Base-by-base conservation (phyloP, 1,139 yeast species). In the Torulaspora globosa region DNA sequence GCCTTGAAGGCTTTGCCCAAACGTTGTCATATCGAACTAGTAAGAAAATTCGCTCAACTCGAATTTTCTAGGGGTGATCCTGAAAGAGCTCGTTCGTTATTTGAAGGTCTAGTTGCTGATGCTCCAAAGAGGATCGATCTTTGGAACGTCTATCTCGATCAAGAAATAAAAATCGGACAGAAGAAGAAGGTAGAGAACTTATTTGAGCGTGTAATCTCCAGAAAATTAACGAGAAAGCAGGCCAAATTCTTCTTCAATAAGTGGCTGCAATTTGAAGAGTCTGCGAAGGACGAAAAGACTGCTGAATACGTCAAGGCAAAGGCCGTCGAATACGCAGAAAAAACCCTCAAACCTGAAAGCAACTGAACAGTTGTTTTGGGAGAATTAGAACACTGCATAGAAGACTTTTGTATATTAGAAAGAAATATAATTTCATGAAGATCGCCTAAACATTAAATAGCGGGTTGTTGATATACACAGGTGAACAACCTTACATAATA, bases 71-170 rank as follows among this genome's bases (percentile, higher is more conserved):
- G 82, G 63, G 97, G 97, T 56, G 96, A 88, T 56, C 72, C 87
- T 9, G 98, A 92, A 69, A 94, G 92, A 66, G 98, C 95, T 46
- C 81, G 97, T 67, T 86, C 97, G 1, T 74, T 92, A 57, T 88
- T 90, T 61, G 97, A 92, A 71, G 97, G 97, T 43, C 77, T 92
- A 52, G 70, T 92, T 47, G 79, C 94, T 28, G 94, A 89, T 62
- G 94, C 87, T 41, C 95, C 97, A 49, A 88, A 88, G 73, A 80
- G 95, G 69, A 79, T 87, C 50, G 98, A 92, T 67, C 70, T 92
- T 55, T 92, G 97, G 97, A 89, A 85, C 63, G 94, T 90, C 37
- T 89, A 89, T 67, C 78, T 90, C 54, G 98, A 92, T 67, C 95
- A 87, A 69, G 97, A 92, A 68, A 82, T 86, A 63, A 86, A 85